These are phyloP conservation scores for Waltiozyma sp. DNA, from an alignment of 1,139 yeast species.

Conservation along the genomic window DNA sequence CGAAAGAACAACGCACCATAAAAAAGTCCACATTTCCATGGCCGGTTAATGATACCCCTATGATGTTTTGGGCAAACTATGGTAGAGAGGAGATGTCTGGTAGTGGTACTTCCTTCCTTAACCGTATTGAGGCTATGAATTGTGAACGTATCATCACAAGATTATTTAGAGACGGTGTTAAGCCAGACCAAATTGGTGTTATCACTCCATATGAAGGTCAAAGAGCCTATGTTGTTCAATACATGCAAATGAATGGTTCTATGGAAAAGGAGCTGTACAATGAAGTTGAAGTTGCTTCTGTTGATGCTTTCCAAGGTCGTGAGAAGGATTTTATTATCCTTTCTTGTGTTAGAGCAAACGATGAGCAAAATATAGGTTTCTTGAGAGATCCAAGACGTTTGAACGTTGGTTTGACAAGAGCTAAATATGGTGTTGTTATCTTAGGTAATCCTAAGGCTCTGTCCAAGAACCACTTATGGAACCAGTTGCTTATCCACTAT, in stretches of 20 bases:
- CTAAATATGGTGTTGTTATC: constrained; percentile 72
- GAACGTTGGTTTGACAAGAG: constrained; percentile 88
- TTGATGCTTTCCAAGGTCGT: constrained; percentile 94
- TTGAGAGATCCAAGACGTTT: constrained; percentile 82
- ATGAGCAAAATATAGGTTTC: constrained; percentile 74
- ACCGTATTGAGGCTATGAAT: constrained; percentile 85
- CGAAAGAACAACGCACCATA: constrained; percentile 56
- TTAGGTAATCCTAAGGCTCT: constrained; percentile 80
- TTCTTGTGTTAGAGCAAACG: constrained; percentile 89
- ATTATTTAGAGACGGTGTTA: constrained; percentile 69
- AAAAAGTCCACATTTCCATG: constrained; percentile 63
- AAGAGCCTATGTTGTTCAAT: constrained; percentile 69
- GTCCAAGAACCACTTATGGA: constrained; percentile 68
- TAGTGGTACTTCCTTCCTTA: constrained; percentile 75
- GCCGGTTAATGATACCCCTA: constrained; percentile 75
- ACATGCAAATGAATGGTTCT: constrained; percentile 66
- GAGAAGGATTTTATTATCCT: constrained; percentile 85
- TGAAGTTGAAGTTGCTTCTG: constrained; percentile 81
- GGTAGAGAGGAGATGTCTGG: constrained; percentile 85
- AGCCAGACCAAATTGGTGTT: constrained; percentile 78
- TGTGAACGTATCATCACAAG: constrained; percentile 72
- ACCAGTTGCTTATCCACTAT: constrained; percentile 63
- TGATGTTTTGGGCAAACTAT: constrained; percentile 92
- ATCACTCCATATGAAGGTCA: constrained; percentile 95
- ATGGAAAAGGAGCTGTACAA: constrained; percentile 55